Conservation (phyloP, 305 asterid species). For the Fraxinus floribunda region DNA sequence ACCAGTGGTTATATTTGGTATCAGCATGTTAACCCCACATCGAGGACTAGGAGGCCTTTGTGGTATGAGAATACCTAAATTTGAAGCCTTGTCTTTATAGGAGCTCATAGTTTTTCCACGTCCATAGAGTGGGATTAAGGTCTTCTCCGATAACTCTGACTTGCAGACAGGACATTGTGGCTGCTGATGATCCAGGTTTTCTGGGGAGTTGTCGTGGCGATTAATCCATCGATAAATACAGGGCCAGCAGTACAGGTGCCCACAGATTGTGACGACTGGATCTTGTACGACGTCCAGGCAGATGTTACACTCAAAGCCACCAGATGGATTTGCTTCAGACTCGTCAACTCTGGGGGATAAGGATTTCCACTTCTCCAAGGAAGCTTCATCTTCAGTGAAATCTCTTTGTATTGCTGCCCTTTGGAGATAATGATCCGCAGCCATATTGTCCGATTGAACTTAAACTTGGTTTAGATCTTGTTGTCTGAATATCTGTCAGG, state of each 20-base stretch:
- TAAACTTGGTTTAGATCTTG: neutral
- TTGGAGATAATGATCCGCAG: slow-evolving; percentile 22
- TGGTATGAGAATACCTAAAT: slow-evolving; percentile 38
- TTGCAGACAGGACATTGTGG: slow-evolving; percentile 82
- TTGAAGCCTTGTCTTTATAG: slow-evolving; percentile 26
- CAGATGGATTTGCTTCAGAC: slow-evolving; percentile 24
- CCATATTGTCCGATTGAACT: slow-evolving; percentile 2
- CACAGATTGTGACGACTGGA: slow-evolving; percentile 37
- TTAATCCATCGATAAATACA: slow-evolving; percentile 63
- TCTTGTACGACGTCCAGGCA: slow-evolving; percentile 33
- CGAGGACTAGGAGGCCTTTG: slow-evolving; percentile 52
- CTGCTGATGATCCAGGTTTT: slow-evolving; percentile 26
- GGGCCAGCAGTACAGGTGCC: slow-evolving; percentile 41
- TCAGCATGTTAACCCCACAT: slow-evolving; percentile 7
- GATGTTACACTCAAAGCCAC: slow-evolving; percentile 35
- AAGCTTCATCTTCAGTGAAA: slow-evolving; percentile 6
- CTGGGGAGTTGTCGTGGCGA: slow-evolving; percentile 23
- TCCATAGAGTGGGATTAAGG: slow-evolving; percentile 70
- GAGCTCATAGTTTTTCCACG: slow-evolving; percentile 41
- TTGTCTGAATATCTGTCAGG: neutral
- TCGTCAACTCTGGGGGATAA: slow-evolving; percentile 12
- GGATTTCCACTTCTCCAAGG: slow-evolving; percentile 27
- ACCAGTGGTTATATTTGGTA: slow-evolving; percentile 12
- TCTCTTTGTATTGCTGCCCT: slow-evolving; percentile 9
- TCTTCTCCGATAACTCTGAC: slow-evolving; percentile 45